These are phyloP conservation scores for Fusarium secorum DNA, from an alignment of 2,329 filamentous ascomycete genomes.

Conservation along the genomic window DNA sequence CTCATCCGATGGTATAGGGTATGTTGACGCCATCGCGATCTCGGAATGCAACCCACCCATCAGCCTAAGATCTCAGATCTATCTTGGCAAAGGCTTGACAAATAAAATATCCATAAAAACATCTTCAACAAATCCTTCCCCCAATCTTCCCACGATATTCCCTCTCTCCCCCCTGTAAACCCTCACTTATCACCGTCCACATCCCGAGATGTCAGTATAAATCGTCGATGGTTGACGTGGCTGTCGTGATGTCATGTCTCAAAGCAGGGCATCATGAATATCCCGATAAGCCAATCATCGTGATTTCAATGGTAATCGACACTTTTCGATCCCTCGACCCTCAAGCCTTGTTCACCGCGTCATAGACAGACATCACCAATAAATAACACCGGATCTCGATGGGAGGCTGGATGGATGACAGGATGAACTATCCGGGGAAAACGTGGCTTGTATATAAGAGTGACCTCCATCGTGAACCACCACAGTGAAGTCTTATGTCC, in stretches of 20 bases:
- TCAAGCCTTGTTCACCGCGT: conserved; percentile 16
- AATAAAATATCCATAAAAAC: background rate
- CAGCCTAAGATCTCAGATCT: background rate
- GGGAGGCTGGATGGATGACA: background rate
- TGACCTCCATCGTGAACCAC: background rate
- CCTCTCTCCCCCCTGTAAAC: no score
- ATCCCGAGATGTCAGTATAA: background rate
- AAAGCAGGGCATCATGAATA: conserved; percentile 18
- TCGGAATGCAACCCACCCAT: background rate
- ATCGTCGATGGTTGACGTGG: background rate
- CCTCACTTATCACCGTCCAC: background rate
- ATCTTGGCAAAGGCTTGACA: background rate
- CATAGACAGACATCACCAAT: conserved; percentile 20
- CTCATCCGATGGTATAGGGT: background rate
- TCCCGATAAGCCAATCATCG: conserved; percentile 18
- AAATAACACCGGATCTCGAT: background rate
- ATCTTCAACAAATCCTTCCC: background rate
- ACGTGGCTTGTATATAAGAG: background rate
- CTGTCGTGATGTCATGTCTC: conserved; percentile 4
- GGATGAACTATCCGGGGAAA: background rate
- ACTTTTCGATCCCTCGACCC: background rate
- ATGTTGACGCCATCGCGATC: background rate
- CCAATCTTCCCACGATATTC: no score
- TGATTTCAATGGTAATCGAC: conserved; percentile 12
- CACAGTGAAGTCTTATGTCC: background rate